Evolutionary conservation across 495 filamentous ascomycete genomes (phyloP).

Genomic region (Aspergillus biplanus): DNA sequence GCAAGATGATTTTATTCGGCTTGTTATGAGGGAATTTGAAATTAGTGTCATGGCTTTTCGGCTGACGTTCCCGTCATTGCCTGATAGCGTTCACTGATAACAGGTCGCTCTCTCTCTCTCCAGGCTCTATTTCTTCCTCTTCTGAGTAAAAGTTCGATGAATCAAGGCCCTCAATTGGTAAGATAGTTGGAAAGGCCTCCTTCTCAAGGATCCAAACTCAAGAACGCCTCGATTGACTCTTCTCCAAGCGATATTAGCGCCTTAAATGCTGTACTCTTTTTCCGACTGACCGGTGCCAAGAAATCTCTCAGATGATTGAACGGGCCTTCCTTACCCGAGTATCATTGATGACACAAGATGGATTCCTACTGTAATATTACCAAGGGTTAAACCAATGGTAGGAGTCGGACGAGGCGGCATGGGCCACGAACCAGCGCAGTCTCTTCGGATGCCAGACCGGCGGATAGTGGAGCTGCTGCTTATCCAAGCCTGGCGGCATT

Average conservation of each 20-base stretch:
- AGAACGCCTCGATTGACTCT: too few species aligned
- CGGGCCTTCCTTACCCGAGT: too few species aligned
- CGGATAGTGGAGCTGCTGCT: slow-evolving; percentile 11
- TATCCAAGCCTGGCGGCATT: neutral
- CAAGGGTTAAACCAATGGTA: slow-evolving; percentile 5
- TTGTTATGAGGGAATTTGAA: neutral
- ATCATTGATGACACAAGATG: neutral
- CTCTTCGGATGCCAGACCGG: slow-evolving; percentile 18
- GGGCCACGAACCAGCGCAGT: neutral
- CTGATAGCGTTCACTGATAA: neutral
- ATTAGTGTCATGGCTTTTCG: neutral
- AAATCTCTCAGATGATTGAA: neutral
- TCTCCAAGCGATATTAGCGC: too few species aligned
- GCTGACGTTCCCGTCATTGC: neutral
- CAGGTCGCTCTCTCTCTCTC: too few species aligned
- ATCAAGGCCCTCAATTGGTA: too few species aligned
- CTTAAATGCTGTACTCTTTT: too few species aligned
- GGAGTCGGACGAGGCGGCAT: neutral
- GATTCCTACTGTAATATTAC: slow-evolving; percentile 3
- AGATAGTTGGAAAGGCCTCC: neutral
- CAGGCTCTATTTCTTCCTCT: too few species aligned
- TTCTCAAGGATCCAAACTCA: neutral
- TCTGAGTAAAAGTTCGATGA: too few species aligned
- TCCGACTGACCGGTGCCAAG: neutral
- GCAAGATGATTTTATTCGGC: neutral